Conservation (phyloP, 169 alveolate species). For the Eimeria tenella region DNA sequence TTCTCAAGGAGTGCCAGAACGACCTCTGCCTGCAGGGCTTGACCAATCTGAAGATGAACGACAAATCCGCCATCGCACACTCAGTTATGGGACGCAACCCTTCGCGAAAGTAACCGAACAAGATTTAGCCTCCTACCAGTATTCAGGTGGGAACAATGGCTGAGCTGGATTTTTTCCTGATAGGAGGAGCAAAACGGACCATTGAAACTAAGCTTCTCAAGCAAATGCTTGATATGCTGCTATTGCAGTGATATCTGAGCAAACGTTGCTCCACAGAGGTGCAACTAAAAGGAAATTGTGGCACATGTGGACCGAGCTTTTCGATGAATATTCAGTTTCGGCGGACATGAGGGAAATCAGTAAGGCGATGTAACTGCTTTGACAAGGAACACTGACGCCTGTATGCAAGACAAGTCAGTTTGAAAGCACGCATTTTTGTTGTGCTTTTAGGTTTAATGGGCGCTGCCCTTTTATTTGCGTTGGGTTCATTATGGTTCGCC, state of each 20-base stretch:
- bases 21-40: not conserved
- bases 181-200: no score
- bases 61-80: constrained; percentile 29
- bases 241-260: constrained; percentile 62
- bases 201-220: no score
- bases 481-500: constrained; percentile 62
- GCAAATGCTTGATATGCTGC: not conserved
- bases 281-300: constrained; percentile 37
- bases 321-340: constrained; percentile 48
- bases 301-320: constrained; percentile 57
- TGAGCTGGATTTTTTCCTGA: no score
- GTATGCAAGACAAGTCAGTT: no score
- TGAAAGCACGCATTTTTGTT: not conserved
- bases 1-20: not conserved
- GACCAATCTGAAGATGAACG: constrained; percentile 26
- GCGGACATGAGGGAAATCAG: constrained; percentile 62
- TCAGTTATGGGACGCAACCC: constrained; percentile 59
- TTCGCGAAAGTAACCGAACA: constrained; percentile 13
- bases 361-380: not conserved
- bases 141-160: constrained; percentile 34
- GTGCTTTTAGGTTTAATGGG: constrained; percentile 55
- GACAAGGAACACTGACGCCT: not conserved
- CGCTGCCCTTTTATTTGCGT: constrained; percentile 66
- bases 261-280: constrained; percentile 67
- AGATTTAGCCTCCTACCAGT: constrained; percentile 57